A percentile compares a stretch with the other conserved stretches of the same genome.
These are phyloP conservation scores for Sideroxylon spinosum DNA, from an alignment of 179 eudicot genomes.

Conservation along the genomic window DNA sequence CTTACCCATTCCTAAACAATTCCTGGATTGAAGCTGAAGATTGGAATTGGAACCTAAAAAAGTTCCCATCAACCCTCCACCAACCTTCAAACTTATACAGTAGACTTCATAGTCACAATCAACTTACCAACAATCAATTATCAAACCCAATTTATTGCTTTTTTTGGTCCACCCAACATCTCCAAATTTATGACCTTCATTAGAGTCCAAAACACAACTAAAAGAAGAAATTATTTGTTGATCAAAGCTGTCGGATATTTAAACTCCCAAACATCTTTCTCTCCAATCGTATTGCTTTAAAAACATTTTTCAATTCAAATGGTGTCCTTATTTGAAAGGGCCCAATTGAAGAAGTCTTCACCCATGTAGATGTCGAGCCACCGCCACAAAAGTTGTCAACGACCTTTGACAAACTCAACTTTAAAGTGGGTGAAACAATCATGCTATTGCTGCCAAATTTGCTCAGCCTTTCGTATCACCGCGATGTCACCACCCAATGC, in stretches of 20 bases:
- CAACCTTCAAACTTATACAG: too few relatives aligned
- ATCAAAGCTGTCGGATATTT: constrained; percentile 74
- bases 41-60: too few relatives aligned
- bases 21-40: too few relatives aligned
- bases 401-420: constrained; percentile 46
- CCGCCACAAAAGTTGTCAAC: constrained; percentile 38
- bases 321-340: constrained; percentile 59
- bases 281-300: constrained; percentile 72
- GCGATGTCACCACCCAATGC: constrained; percentile 68
- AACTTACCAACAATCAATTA: neutral
- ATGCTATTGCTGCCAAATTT: constrained; percentile 78
- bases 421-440: constrained; percentile 49
- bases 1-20: too few relatives aligned
- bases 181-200: neutral
- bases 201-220: constrained; percentile 23
- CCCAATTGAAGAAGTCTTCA: constrained; percentile 41
- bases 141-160: too few relatives aligned
- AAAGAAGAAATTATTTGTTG: constrained; percentile 53
- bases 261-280: constrained; percentile 72
- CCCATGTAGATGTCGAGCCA: constrained; percentile 62
- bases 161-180: neutral
- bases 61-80: too few relatives aligned
- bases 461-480: constrained; percentile 60
- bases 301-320: constrained; percentile 36
- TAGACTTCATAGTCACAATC: too few relatives aligned